phyloP scores from a whole-genome alignment of 257 asterid genomes.

The Verbascum thapsus region DNA sequence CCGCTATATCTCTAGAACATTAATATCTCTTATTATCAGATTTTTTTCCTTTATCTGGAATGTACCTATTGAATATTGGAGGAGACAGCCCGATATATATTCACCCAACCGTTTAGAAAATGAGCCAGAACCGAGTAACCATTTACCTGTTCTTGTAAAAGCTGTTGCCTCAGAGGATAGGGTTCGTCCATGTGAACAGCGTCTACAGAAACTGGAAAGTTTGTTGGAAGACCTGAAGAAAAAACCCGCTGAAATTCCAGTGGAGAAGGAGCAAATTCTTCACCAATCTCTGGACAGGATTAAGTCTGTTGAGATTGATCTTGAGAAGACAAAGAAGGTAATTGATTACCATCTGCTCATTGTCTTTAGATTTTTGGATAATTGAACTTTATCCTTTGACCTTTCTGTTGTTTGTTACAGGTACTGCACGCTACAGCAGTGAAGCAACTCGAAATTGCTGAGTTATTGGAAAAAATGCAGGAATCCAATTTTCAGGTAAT shows the following conservation, averaged over 20 bases:
- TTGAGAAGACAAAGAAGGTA: conserved; percentile 88
- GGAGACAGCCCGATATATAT: conserved; percentile 47
- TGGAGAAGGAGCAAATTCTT: conserved; percentile 83
- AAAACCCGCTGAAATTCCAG: conserved; percentile 78
- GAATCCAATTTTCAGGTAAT: conserved; percentile 53
- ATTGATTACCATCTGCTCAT: conserved; percentile 17
- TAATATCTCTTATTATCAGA: conserved; percentile 45
- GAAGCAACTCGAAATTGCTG: conserved; percentile 79
- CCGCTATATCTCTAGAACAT: conserved; percentile 48
- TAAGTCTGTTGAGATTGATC: conserved; percentile 78
- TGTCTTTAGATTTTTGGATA: conserved; percentile 6
- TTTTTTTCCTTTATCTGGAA: conserved; percentile 37
- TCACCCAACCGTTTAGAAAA: conserved; percentile 45
- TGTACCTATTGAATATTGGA: conserved; percentile 54
- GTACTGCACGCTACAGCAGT: conserved; percentile 61
- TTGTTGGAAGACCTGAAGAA: conserved; percentile 72
- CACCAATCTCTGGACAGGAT: conserved; percentile 84
- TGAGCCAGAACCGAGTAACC: conserved; percentile 36
- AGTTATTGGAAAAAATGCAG: conserved; percentile 65
- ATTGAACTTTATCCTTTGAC: conserved; percentile 20
- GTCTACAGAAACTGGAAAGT: conserved; percentile 77
- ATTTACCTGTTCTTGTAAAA: conserved; percentile 31
- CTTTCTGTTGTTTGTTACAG: conserved; percentile 44
- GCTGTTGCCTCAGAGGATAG: conserved; percentile 40
- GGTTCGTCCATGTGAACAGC: conserved; percentile 65